A percentile compares a stretch with the other conserved stretches of the same genome.
Evolutionary conservation across 768 basidiomycete genomes (phyloP).

Genomic region (Tremella yokohamensis): DNA sequence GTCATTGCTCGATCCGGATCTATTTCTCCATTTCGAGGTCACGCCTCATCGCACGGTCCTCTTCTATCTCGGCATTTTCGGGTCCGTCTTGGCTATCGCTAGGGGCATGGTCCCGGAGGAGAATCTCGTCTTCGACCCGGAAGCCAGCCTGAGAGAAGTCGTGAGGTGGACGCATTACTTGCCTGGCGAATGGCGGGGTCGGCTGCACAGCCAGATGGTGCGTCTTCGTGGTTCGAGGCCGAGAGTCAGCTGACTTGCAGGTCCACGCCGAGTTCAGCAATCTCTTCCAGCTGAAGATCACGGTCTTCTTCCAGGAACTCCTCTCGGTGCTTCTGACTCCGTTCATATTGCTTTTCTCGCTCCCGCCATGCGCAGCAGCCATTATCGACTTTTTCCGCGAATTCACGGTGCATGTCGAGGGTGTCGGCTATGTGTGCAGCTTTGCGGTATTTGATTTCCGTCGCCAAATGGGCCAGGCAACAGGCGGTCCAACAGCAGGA

Average conservation of each 20-base stretch:
- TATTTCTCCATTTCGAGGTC: conserved; percentile 90
- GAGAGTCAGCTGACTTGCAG: conserved; percentile 51
- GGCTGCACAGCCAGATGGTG: conserved; percentile 84
- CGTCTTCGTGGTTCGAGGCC: conserved; percentile 10
- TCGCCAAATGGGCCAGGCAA: conserved; percentile 61
- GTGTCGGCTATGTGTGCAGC: conserved; percentile 92
- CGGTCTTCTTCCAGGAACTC: conserved; percentile 81
- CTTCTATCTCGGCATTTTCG: conserved; percentile 88
- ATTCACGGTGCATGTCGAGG: conserved; percentile 94
- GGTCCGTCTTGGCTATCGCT: conserved; percentile 79
- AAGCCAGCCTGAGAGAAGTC: conserved; percentile 85
- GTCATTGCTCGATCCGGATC: conserved; percentile 87
- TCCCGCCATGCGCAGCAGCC: conserved; percentile 81
- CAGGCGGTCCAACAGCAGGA: neutral
- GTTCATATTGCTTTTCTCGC: conserved; percentile 86
- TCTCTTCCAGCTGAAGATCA: conserved; percentile 87
- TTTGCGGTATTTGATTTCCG: conserved; percentile 99
- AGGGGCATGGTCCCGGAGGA: conserved; percentile 95
- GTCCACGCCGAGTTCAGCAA: conserved; percentile 87
- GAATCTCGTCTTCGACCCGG: conserved; percentile 88
- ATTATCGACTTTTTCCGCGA: conserved; percentile 98
- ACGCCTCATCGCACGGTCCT: conserved; percentile 86
- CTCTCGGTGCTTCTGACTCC: conserved; percentile 89
- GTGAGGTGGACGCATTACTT: conserved; percentile 93
- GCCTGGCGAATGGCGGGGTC: conserved; percentile 85